These are phyloP conservation scores for Mychonastes homosphaera DNA, from an alignment of 139 green algal genomes.

Conservation along the genomic window DNA sequence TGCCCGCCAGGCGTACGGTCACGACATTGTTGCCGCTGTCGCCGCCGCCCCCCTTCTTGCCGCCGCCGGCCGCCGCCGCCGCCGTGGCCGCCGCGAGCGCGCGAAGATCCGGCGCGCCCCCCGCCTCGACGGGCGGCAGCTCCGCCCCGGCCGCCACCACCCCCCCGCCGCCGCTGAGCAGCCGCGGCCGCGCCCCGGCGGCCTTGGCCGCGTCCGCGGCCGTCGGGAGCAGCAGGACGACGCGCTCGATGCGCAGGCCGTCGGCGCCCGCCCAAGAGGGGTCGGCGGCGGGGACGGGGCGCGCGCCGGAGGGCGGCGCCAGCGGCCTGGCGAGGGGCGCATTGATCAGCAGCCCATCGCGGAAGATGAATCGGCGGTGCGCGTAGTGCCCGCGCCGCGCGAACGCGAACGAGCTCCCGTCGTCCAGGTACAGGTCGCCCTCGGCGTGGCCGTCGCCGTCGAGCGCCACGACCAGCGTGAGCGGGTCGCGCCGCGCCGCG, in stretches of 20 bases:
- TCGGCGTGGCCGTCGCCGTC: conserved; percentile 48
- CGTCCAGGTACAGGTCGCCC: conserved; percentile 91
- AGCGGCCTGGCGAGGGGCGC: not conserved
- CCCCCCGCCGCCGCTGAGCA: no score
- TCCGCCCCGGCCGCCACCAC: no score
- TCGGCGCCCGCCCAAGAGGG: no score
- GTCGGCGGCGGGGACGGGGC: not conserved
- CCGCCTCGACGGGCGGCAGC: no score
- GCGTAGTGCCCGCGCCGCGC: conserved; percentile 37
- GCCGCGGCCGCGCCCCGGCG: no score
- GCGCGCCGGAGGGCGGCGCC: not conserved
- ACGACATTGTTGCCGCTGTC: no score
- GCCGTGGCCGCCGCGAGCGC: no score
- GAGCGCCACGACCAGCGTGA: conserved; percentile 80
- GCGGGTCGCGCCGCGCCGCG: conserved; percentile 66
- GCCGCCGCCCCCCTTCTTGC: no score
- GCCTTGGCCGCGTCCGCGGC: not conserved
- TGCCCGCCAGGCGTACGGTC: no score
- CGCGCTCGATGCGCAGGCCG: not conserved
- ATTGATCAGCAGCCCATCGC: conserved; percentile 23
- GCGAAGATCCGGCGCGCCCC: no score
- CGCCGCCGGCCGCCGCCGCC: no score
- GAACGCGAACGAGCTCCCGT: conserved; percentile 84
- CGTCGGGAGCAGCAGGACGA: not conserved
- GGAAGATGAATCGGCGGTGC: conserved; percentile 30